A percentile compares a stretch with the other conserved stretches of the same genome.
phyloP scores from a whole-genome alignment of 345 rosid species.

The Lenwebbia sp. region DNA sequence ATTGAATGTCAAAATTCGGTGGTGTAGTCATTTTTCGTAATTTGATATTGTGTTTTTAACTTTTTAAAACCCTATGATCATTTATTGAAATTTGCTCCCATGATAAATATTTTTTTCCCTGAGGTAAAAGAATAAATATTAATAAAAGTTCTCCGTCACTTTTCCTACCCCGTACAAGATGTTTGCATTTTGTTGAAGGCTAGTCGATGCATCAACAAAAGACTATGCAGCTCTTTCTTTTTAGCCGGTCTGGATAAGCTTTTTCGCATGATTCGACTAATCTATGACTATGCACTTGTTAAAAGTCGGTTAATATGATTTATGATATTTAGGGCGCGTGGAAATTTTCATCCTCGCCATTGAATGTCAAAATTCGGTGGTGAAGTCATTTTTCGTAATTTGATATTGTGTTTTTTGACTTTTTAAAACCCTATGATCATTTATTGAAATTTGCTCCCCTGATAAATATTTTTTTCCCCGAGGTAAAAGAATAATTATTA shows the following conservation, averaged over 20 bases:
- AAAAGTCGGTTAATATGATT: neutral
- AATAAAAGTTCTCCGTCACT: no score
- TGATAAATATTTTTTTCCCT: neutral
- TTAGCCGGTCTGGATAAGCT: rapidly evolving
- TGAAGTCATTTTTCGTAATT: no score
- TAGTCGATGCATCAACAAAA: neutral
- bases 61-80: neutral
- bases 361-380: neutral
- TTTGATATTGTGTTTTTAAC: neutral
- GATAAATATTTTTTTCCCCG: no score
- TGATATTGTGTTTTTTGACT: neutral
- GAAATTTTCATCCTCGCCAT: rapidly evolving
- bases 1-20: no score
- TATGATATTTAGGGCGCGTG: rapidly evolving
- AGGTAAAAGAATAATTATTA: no score
- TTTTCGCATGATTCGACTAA: neutral
- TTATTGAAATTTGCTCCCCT: no score
- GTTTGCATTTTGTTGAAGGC: rapidly evolving
- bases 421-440: no score
- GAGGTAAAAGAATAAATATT: no score
- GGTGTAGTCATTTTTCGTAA: no score
- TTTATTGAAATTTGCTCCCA: neutral
- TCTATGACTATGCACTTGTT: rapidly evolving
- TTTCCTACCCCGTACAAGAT: rapidly evolving
- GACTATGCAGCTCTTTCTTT: neutral